Percentiles rank a stretch among this genome's conserved stretches.
phyloP scores from a whole-genome alignment of 176 grass and related monocot genomes.

The sorghum (Sorghum bicolor) region DNA sequence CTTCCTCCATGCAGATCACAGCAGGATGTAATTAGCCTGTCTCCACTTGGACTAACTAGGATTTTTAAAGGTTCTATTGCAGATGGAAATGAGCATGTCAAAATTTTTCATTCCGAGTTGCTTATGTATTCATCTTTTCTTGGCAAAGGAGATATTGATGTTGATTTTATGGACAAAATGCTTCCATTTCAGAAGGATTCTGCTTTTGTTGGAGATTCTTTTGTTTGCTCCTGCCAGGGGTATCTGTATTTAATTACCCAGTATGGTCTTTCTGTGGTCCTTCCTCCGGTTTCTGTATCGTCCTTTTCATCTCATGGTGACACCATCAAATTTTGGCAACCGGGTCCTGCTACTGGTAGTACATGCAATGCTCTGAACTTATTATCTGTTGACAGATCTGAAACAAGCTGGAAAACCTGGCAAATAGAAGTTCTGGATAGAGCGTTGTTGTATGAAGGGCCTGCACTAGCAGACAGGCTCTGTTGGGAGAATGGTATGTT shows the following conservation, averaged over 20 bases:
- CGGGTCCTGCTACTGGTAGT: slow-evolving; percentile 28
- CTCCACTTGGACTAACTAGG: slow-evolving; percentile 79
- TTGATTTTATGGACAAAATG: slow-evolving; percentile 17
- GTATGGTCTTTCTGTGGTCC: slow-evolving; percentile 74
- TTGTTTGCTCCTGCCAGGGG: slow-evolving; percentile 78
- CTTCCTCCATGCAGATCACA: slow-evolving; percentile 72
- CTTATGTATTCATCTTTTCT: slow-evolving; percentile 31
- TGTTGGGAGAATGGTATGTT: slow-evolving; percentile 83
- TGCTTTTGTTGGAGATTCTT: slow-evolving; percentile 52
- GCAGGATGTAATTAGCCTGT: slow-evolving; percentile 63
- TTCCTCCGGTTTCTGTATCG: slow-evolving; percentile 70
- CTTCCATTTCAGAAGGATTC: slow-evolving; percentile 44
- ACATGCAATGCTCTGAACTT: slow-evolving; percentile 47
- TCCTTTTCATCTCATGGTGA: slow-evolving; percentile 32
- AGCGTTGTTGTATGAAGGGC: slow-evolving; percentile 79
- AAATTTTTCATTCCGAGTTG: slow-evolving; percentile 64
- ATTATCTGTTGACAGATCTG: slow-evolving; percentile 36
- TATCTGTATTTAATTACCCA: slow-evolving; percentile 80
- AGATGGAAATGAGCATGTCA: slow-evolving; percentile 42
- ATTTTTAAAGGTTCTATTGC: slow-evolving; percentile 46
- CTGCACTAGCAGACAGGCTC: slow-evolving; percentile 63
- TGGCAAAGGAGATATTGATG: slow-evolving; percentile 49
- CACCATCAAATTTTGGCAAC: slow-evolving; percentile 52
- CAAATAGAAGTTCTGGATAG: slow-evolving; percentile 92
- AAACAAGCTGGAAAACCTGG: slow-evolving; percentile 65